A percentile compares a stretch with the other conserved stretches of the same genome.
These are phyloP conservation scores for Stagonosporopsis cucurbitacearum DNA, from an alignment of 2,329 filamentous ascomycete genomes.

Conservation along the genomic window DNA sequence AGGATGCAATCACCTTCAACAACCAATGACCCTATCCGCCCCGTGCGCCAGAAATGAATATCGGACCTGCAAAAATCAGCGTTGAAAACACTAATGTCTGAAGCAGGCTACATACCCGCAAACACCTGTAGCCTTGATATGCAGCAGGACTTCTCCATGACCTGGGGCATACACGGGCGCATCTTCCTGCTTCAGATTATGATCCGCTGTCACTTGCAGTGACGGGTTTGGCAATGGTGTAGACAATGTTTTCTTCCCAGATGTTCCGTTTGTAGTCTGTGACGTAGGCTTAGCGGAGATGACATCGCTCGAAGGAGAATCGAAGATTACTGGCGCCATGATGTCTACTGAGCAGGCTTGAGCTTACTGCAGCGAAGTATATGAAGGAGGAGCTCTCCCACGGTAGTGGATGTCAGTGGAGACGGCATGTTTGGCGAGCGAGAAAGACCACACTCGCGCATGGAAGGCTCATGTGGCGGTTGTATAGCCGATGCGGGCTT, in stretches of 20 bases:
- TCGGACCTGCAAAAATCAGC: slow-evolving; percentile 58
- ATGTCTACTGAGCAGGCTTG: slow-evolving; percentile 1
- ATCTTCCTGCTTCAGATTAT: slow-evolving; percentile 63
- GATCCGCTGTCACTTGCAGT: slow-evolving; percentile 66
- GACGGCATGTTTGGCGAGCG: neutral
- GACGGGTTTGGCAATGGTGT: slow-evolving; percentile 58
- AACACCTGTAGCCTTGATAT: slow-evolving; percentile 68
- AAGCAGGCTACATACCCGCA: slow-evolving; percentile 58
- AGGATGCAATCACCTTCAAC: slow-evolving; percentile 70
- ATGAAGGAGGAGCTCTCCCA: neutral
- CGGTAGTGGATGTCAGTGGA: neutral
- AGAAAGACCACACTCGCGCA: neutral
- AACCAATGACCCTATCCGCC: slow-evolving; percentile 67
- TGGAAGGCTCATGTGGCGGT: neutral
- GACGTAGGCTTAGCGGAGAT: slow-evolving; percentile 9
- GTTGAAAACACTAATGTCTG: neutral
- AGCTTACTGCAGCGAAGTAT: neutral
- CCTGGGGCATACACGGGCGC: slow-evolving; percentile 63
- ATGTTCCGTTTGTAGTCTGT: slow-evolving; percentile 20
- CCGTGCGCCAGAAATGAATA: slow-evolving; percentile 72
- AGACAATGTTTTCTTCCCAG: slow-evolving; percentile 23
- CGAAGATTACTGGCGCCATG: slow-evolving; percentile 29
- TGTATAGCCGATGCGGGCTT: slow-evolving; percentile 13
- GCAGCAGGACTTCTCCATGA: slow-evolving; percentile 63
- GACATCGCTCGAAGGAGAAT: neutral